These are phyloP conservation scores for Paraglomus brasilianum DNA, from an alignment of 192 early-diverging fungal species.

Conservation along the genomic window DNA sequence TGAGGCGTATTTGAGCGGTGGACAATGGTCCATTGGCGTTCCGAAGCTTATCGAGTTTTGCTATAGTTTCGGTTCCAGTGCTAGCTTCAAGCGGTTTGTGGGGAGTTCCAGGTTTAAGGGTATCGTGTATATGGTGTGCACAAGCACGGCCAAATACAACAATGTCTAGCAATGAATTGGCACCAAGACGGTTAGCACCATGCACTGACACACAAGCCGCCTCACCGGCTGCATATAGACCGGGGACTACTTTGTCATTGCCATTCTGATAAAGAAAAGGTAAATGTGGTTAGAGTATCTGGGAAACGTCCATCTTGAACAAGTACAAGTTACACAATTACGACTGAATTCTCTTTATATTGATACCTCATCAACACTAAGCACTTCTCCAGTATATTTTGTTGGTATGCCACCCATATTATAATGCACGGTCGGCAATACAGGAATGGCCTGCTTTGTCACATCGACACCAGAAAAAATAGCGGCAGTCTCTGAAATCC, in stretches of 20 bases:
- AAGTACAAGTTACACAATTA: no score
- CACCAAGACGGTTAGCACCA: slow-evolving; percentile 96
- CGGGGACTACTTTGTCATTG: slow-evolving; percentile 89
- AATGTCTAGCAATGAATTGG: slow-evolving; percentile 97
- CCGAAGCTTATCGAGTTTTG: slow-evolving; percentile 93
- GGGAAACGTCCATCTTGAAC: no score
- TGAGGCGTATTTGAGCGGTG: slow-evolving; percentile 84
- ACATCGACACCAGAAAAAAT: slow-evolving; percentile 99
- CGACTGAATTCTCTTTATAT: no score
- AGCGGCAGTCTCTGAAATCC: slow-evolving; percentile 98
- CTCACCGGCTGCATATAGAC: slow-evolving; percentile 98
- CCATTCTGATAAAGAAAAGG: slow-evolving; percentile 57
- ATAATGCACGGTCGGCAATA: slow-evolving; percentile 98
- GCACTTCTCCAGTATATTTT: slow-evolving; percentile 93
- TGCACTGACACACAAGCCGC: slow-evolving; percentile 98
- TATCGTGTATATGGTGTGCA: slow-evolving; percentile 92
- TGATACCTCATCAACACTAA: slow-evolving; percentile 59
- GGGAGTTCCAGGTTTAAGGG: slow-evolving; percentile 83
- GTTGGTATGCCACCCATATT: slow-evolving; percentile 99
- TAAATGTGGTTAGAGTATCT: no score
- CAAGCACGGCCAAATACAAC: slow-evolving; percentile 98
- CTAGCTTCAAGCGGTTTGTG: slow-evolving; percentile 78
- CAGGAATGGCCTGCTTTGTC: slow-evolving; percentile 99
- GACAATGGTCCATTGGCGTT: slow-evolving; percentile 75
- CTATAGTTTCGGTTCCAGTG: slow-evolving; percentile 86